Percentiles rank a stretch among this genome's conserved stretches.
phyloP scores from a whole-genome alignment of 345 rosid species.

The Mangifera indica region DNA sequence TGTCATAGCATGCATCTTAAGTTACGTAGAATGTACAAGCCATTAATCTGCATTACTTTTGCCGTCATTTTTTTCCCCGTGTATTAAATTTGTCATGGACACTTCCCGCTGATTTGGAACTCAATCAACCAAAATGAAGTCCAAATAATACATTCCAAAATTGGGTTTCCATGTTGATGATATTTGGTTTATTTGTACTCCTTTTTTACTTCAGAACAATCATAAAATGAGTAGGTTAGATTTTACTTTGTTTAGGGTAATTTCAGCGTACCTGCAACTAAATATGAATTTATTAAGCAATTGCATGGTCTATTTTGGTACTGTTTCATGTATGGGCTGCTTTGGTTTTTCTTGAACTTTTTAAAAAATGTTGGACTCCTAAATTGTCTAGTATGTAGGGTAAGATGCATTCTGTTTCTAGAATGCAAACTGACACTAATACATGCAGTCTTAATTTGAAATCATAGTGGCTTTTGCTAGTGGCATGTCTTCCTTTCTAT shows the following conservation, averaged over 20 bases:
- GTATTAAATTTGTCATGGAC: constrained; percentile 1
- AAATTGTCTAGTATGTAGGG: not conserved
- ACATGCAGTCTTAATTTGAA: not conserved
- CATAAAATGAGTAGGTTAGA: not conserved
- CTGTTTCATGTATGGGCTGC: constrained; percentile 5
- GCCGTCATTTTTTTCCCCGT: not conserved
- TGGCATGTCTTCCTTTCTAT: not conserved
- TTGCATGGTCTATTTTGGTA: not conserved
- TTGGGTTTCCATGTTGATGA: not conserved
- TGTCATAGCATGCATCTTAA: not conserved
- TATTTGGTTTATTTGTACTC: not conserved
- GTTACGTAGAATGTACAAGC: not conserved
- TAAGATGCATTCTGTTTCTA: not conserved
- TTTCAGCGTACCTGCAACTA: not conserved
- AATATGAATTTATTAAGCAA: not conserved
- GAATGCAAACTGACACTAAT: not conserved
- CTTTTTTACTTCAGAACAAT: not conserved
- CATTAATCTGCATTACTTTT: not conserved
- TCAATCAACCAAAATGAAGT: not conserved
- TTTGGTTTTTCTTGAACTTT: not conserved
- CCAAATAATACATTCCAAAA: constrained; percentile 6
- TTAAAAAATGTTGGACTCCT: not conserved
- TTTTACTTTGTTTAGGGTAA: not conserved
- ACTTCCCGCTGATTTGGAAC: not conserved
- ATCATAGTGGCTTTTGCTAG: not conserved